These are phyloP conservation scores for Closterium sp. DNA, from an alignment of 139 green algal species.

Conservation along the genomic window DNA sequence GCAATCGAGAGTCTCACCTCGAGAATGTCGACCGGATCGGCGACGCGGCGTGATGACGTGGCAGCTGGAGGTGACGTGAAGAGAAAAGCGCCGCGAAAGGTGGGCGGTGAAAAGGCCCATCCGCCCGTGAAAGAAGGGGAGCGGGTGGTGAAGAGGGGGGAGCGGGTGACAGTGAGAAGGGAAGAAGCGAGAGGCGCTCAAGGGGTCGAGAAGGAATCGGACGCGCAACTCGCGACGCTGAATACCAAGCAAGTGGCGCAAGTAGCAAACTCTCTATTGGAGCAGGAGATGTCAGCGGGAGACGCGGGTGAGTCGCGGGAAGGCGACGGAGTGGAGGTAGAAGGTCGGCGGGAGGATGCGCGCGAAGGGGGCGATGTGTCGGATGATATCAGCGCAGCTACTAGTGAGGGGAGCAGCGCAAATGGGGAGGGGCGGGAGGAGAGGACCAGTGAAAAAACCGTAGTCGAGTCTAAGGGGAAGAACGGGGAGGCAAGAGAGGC, in stretches of 20 bases:
- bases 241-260: background rate
- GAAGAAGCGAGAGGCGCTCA: background rate
- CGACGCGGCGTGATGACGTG: background rate
- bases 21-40: background rate
- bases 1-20: background rate
- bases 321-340: too few relatives aligned
- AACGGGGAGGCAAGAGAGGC: too few relatives aligned
- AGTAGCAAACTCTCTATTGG: too few relatives aligned
- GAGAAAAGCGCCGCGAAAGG: background rate
- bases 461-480: too few relatives aligned
- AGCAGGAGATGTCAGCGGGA: background rate
- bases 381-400: background rate
- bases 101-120: background rate
- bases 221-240: too few relatives aligned
- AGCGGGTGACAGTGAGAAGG: too few relatives aligned
- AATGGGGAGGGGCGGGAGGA: background rate
- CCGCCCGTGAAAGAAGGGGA: too few relatives aligned
- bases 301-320: background rate
- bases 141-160: too few relatives aligned
- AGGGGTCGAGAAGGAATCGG: too few relatives aligned
- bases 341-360: background rate
- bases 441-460: too few relatives aligned
- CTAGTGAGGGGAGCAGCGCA: background rate
- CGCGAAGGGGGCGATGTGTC: background rate
- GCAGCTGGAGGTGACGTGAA: background rate